Evolutionary conservation across 768 basidiomycete species (phyloP).

Genomic region (Psilocybe subaeruginosa): DNA sequence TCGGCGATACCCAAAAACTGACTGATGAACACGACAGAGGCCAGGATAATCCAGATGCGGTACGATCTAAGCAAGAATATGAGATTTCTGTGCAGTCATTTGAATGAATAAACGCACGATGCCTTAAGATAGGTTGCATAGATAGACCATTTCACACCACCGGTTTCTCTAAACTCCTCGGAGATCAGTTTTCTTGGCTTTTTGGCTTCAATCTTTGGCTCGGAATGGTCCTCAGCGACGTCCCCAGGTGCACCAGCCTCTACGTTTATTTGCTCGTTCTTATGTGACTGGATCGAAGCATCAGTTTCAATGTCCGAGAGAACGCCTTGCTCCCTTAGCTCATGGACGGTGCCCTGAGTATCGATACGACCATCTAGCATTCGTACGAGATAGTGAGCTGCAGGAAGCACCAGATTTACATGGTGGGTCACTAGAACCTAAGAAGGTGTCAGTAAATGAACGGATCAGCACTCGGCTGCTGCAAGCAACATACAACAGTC

Average conservation of each 20-base stretch:
- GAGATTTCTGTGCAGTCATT: background rate
- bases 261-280: slow-evolving; percentile 42
- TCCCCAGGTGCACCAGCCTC: slow-evolving; percentile 27
- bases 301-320: slow-evolving; percentile 27
- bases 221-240: slow-evolving; percentile 7
- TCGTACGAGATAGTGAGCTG: slow-evolving; percentile 71
- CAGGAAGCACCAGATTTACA: slow-evolving; percentile 79
- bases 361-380: slow-evolving; percentile 86
- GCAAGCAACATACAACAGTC: slow-evolving; percentile 37
- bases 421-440: slow-evolving; percentile 82
- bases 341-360: slow-evolving; percentile 67
- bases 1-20: slow-evolving; percentile 59
- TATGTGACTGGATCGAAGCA: slow-evolving; percentile 47
- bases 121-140: slow-evolving; percentile 72
- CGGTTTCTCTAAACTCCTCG: slow-evolving; percentile 80
- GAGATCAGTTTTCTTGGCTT: slow-evolving; percentile 76
- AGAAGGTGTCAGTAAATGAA: background rate
- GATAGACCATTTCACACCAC: slow-evolving; percentile 80
- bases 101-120: slow-evolving; percentile 48
- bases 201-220: slow-evolving; percentile 41
- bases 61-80: slow-evolving; percentile 50
- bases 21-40: slow-evolving; percentile 47
- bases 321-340: slow-evolving; percentile 59
- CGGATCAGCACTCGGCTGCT: background rate
- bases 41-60: slow-evolving; percentile 64